Evolutionary conservation across 2,329 filamentous ascomycete species (phyloP).

Genomic region (Phialophora tarda): DNA sequence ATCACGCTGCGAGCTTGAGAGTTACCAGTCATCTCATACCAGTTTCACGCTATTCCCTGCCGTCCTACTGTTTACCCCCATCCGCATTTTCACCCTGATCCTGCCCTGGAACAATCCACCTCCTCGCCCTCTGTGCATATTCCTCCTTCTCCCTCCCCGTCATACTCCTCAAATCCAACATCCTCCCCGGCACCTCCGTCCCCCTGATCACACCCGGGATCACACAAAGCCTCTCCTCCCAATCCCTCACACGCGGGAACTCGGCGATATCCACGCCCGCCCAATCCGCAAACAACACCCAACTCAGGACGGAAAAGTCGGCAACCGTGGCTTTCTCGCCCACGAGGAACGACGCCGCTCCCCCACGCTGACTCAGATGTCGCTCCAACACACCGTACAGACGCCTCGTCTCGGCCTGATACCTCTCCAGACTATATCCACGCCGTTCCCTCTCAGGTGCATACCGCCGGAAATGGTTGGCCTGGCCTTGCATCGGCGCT

Average conservation of each 20-base stretch:
- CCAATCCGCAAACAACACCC: conserved; percentile 45
- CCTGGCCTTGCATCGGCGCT: conserved; percentile 52
- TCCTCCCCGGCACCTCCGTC: not conserved
- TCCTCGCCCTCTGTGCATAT: conserved; percentile 7
- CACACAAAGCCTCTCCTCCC: conserved; percentile 40
- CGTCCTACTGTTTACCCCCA: too few relatives aligned
- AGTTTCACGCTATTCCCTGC: too few relatives aligned
- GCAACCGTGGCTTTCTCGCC: conserved; percentile 56
- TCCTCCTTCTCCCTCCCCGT: conserved; percentile 7
- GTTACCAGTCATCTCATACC: too few relatives aligned
- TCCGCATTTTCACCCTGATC: too few relatives aligned
- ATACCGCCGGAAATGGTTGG: conserved; percentile 55
- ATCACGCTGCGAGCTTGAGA: too few relatives aligned
- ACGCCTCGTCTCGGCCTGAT: conserved; percentile 55
- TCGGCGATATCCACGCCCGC: conserved; percentile 43
- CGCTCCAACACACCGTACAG: conserved; percentile 55
- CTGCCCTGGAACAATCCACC: not conserved
- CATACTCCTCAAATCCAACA: conserved; percentile 2
- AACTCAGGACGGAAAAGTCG: conserved; percentile 54
- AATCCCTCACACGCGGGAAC: conserved; percentile 44
- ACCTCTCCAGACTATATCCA: conserved; percentile 53
- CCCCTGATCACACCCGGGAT: not conserved
- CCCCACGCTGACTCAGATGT: conserved; percentile 40
- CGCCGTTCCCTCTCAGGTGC: conserved; percentile 48
- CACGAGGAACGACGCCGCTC: conserved; percentile 51